Evolutionary conservation across 176 grass and related monocot genomes (phyloP), one percentile per base, ranked within the genome.

Genomic region (Eragrostis curvula): DNA sequence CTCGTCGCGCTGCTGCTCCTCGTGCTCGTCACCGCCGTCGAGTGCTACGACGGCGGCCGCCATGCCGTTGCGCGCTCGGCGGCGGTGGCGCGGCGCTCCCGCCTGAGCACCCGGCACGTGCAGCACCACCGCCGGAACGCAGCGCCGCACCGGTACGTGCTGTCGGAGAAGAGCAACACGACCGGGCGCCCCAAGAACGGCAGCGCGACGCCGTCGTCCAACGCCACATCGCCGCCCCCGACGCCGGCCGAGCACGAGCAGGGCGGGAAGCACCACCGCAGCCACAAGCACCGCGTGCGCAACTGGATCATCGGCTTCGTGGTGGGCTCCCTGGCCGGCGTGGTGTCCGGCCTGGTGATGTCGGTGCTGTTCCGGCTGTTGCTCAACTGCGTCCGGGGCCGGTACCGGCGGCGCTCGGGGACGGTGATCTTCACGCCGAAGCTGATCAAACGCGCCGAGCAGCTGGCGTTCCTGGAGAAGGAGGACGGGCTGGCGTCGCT

Each of bases 381-480:
- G 32, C 53, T 95, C 14, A 98, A 98, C 69, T 89, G 74, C 80
- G 28, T 88, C 58, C 90, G 92, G 21, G 90, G 92, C 1, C 79
- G 86, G 79, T 89, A 88, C 84, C 79, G 51, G 40, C 62, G 4
- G 8, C 51, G 62, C 0, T 85, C 81, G 6, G 88, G 88, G 12
- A 77, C 69, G 9, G 45, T 53, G 50, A 98, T 98, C 89, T 98
- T 85, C 88, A 98, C 86, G 20, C 86, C 95, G 18, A 94, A 94
- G 83, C 51, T 94, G 48, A 91, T 95, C 83, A 74, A 53, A 23
- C 55, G 73, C 0, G 46, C 55, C 7, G 88, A 93, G 6, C 75
- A 91, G 71, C 88, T 98, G 9, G 73, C 90, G 39, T 98, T 98
- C 81, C 89, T 98, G 16, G 88, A 98, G 73, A 91, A 91, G 77